Evolutionary conservation across 345 rosid species (phyloP).

Genomic region (Schrenkiella parvula): DNA sequence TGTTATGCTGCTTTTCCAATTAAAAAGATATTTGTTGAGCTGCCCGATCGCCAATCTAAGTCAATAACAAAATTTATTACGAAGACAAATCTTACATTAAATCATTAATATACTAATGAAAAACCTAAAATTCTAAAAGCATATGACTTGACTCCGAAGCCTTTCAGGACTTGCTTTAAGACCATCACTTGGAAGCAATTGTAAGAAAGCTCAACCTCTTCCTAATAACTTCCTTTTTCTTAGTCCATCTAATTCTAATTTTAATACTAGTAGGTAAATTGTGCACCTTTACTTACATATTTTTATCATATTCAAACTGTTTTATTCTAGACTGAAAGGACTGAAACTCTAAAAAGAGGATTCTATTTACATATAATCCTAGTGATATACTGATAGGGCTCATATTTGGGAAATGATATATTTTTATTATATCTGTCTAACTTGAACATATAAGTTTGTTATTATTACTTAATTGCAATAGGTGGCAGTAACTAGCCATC

Average conservation of each 20-base stretch:
- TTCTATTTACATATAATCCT: no score
- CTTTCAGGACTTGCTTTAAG: not conserved
- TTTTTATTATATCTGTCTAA: no score
- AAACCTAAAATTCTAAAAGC: constrained; percentile 15
- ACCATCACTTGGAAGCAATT: not conserved
- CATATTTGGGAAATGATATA: no score
- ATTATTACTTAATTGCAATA: not conserved
- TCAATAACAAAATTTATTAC: not conserved
- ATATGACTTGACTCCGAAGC: constrained; percentile 13
- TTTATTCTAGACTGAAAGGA: not conserved
- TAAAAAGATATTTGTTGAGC: not conserved
- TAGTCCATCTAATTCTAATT: not conserved
- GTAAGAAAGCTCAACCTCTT: not conserved
- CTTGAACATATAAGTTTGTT: not conserved
- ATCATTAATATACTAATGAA: not conserved
- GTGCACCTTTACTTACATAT: not conserved
- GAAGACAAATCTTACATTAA: not conserved
- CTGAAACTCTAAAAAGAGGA: no score
- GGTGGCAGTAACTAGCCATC: not conserved
- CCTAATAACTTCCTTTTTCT: not conserved
- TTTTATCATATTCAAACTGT: not conserved
- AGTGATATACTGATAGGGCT: no score
- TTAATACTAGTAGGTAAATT: not conserved
- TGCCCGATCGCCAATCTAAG: not conserved
- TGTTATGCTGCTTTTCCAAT: not conserved